Evolutionary conservation across 202 grass and related monocot species (phyloP).

Genomic region (Zoysia matrella): DNA sequence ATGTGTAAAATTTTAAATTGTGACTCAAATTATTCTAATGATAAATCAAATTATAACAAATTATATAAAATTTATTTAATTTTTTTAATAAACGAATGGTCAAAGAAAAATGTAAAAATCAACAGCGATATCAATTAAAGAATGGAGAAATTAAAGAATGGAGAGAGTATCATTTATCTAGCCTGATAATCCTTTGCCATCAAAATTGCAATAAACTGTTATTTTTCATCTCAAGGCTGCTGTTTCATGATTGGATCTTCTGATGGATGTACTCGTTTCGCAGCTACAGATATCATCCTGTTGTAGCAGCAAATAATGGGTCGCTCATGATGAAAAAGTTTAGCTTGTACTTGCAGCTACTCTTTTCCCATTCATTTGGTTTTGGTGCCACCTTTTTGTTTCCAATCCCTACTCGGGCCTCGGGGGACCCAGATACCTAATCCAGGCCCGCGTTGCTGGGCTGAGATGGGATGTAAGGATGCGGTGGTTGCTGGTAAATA

Average conservation of each 20-base stretch:
- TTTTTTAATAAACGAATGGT: too few species aligned
- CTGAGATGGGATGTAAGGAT: background rate
- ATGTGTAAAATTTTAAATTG: too few species aligned
- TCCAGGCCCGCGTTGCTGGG: too few species aligned
- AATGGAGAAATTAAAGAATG: too few species aligned
- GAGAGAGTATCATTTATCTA: background rate
- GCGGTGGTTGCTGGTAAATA: conserved; percentile 33
- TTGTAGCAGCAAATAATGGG: background rate
- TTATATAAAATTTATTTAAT: too few species aligned
- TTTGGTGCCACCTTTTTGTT: background rate
- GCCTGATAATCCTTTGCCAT: background rate
- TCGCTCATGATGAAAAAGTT: conserved; percentile 8
- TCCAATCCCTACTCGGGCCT: background rate
- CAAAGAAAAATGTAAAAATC: too few species aligned
- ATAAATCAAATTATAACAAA: too few species aligned
- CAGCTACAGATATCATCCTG: background rate
- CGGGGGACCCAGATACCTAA: background rate
- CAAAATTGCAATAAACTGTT: background rate
- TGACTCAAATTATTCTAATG: too few species aligned
- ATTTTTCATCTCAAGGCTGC: background rate
- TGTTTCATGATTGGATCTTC: conserved; percentile 4
- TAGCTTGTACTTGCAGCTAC: conserved; percentile 41
- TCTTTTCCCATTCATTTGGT: conserved; percentile 3
- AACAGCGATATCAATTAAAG: too few species aligned
- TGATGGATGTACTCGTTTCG: background rate